Evolutionary conservation across 2,329 filamentous ascomycete genomes (phyloP).

Genomic region (Aspergillus costaricaensis): DNA sequence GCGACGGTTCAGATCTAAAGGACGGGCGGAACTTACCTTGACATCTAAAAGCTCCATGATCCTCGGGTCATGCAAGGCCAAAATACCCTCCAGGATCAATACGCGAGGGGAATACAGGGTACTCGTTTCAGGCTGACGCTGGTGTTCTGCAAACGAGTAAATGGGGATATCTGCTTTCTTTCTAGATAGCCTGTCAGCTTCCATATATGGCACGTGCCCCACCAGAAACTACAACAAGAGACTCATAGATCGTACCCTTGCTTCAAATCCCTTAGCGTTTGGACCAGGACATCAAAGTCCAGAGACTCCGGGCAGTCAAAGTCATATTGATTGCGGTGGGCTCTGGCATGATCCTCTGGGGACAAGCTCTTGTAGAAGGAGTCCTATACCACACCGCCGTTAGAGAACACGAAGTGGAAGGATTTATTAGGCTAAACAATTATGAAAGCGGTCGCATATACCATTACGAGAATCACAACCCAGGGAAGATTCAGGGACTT

Average conservation of each 20-base stretch:
- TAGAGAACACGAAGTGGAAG: slow-evolving; percentile 14
- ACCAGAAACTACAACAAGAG: neutral
- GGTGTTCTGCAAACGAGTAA: slow-evolving; percentile 93
- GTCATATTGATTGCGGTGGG: slow-evolving; percentile 90
- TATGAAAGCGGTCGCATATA: slow-evolving; percentile 42
- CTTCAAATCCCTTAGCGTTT: slow-evolving; percentile 80
- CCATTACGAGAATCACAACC: slow-evolving; percentile 98
- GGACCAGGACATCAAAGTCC: slow-evolving; percentile 86
- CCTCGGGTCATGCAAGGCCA: slow-evolving; percentile 85
- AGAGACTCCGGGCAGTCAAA: slow-evolving; percentile 94
- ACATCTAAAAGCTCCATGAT: slow-evolving; percentile 87
- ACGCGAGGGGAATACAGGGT: slow-evolving; percentile 96
- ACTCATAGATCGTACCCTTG: slow-evolving; percentile 66
- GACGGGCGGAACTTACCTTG: slow-evolving; percentile 58
- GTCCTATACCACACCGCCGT: slow-evolving; percentile 60
- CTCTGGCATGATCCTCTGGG: slow-evolving; percentile 73
- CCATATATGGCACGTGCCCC: neutral
- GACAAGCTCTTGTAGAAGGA: slow-evolving; percentile 94
- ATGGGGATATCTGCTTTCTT: slow-evolving; percentile 78
- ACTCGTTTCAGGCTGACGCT: slow-evolving; percentile 74
- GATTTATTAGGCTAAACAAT: neutral
- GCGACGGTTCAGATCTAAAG: slow-evolving; percentile 9
- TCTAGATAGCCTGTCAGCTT: slow-evolving; percentile 20
- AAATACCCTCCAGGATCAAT: slow-evolving; percentile 91
- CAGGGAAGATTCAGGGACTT: slow-evolving; percentile 87